These are phyloP conservation scores for Kodamaea leandrae DNA, from an alignment of 805 yeast genomes.

Conservation along the genomic window DNA sequence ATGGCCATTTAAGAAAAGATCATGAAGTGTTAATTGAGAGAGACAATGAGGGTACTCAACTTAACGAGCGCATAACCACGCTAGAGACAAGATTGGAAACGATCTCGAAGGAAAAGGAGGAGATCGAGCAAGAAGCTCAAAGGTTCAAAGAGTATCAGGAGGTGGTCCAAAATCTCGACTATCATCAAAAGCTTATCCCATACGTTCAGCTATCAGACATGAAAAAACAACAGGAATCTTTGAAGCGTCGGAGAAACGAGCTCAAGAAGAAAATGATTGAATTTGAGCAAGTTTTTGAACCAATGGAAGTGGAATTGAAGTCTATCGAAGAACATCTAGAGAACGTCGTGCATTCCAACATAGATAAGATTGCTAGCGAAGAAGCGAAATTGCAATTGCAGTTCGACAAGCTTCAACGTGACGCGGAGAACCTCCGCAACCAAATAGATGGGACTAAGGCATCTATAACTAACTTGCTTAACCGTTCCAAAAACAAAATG, in stretches of 20 bases:
- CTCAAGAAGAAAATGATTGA: conserved; percentile 32
- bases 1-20: conserved; percentile 50
- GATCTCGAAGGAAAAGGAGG: conserved; percentile 36
- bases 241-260: conserved; percentile 34
- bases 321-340: conserved; percentile 1
- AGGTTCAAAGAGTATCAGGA: conserved; percentile 45
- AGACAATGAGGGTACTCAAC: conserved; percentile 40
- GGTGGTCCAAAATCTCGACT: conserved; percentile 38
- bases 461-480: conserved; percentile 7
- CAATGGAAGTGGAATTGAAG: conserved; percentile 19
- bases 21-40: conserved; percentile 57
- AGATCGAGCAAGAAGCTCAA: conserved; percentile 45
- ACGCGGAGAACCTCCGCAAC: conserved; percentile 4
- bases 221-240: conserved; percentile 28
- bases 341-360: neutral
- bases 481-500: conserved; percentile 13
- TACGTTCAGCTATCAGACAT: conserved; percentile 41
- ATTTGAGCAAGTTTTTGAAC: conserved; percentile 23
- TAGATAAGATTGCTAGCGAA: neutral
- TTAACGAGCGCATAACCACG: conserved; percentile 25
- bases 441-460: conserved; percentile 24
- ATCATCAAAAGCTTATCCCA: conserved; percentile 40
- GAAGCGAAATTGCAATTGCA: conserved; percentile 16
- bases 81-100: conserved; percentile 27
- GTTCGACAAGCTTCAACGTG: conserved; percentile 13